Base-by-base conservation (phyloP, 345 rosid species). In the Alliaria petiolata region DNA sequence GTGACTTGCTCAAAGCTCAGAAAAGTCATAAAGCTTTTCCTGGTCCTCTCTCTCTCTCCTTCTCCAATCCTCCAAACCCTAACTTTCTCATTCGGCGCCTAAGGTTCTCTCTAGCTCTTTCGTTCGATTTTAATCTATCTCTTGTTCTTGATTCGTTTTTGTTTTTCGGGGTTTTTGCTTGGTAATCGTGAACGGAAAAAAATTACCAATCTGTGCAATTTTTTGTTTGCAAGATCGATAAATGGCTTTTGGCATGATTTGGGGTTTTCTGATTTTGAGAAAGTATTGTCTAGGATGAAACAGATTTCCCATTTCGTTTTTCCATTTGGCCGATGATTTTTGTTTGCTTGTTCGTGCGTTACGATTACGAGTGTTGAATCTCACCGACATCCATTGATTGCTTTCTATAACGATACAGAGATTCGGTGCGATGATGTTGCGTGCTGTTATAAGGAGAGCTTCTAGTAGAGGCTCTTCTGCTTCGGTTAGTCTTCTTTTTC, bases 381-480 rank as follows among this genome's bases (percentile, higher is more conserved):
- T 70, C 49, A 57, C 47, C 65, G 62, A 46, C 66, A 39, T 62
- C 5, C 69, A 3, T 46, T 69, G 25, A 52, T 66, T 28, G 35
- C 22, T 62, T 53, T 14, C 4, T 31, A 2, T 22, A 42, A 31
- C 20, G 6, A 34, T n/a, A 36, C 43, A 69, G 69, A 69, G 75
- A 62, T 76, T 62, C 39, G 67, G 62, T 70, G 75, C 79, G 62
- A 76, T 64, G 79, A 85, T 83, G 86, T 61, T 81, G 70, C 81
- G 85, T 40, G 80, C 82, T 65, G 54, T 79, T 33, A 51, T 80
- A 46, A 73, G 83, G 72, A 78, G 79, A 63, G 85, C 77, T 44
- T 56, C 72, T 13, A 49, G 34, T 70, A 79, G 86, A 72, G 70
- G 86, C 81, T 81, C 81, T 35, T 75, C 81, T 67, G 71, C 75